Conservation (phyloP, 2,329 filamentous ascomycete species). For the Pseudonectria foliicola region DNA sequence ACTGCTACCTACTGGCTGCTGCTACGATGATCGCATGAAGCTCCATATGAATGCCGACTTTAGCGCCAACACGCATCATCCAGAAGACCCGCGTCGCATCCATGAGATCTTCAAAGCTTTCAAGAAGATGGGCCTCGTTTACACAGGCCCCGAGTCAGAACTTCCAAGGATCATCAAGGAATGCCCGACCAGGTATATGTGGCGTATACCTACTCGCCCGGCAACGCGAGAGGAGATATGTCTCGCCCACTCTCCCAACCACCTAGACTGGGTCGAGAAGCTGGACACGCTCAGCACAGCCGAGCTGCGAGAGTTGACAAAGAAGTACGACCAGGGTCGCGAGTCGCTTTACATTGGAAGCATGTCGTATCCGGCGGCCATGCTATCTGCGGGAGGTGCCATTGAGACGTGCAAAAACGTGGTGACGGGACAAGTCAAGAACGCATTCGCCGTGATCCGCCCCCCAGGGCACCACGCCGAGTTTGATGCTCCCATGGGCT, state of each 20-base stretch:
- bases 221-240: constrained; percentile 76
- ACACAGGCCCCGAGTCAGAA: constrained; percentile 48
- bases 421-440: constrained; percentile 75
- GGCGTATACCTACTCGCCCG: constrained; percentile 69
- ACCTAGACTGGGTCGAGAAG: constrained; percentile 69
- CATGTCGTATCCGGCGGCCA: constrained; percentile 72
- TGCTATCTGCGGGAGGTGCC: constrained; percentile 82
- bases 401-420: constrained; percentile 96
- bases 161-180: constrained; percentile 44
- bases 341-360: constrained; percentile 80
- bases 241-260: constrained; percentile 67
- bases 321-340: constrained; percentile 52
- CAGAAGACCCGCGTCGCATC: constrained; percentile 88
- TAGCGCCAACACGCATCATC: constrained; percentile 70
- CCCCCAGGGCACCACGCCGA: constrained; percentile 96
- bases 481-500: constrained; percentile 77
- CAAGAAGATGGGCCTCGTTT: constrained; percentile 73
- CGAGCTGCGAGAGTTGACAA: constrained; percentile 62
- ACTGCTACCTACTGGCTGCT: constrained; percentile 64
- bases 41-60: constrained; percentile 83
- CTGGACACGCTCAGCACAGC: constrained; percentile 48
- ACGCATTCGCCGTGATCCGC: constrained; percentile 90
- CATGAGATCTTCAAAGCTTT: constrained; percentile 89
- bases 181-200: constrained; percentile 56
- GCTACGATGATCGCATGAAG: constrained; percentile 93